Conservation (phyloP, 2,329 filamentous ascomycete species). For the Trichoderma sp. region DNA sequence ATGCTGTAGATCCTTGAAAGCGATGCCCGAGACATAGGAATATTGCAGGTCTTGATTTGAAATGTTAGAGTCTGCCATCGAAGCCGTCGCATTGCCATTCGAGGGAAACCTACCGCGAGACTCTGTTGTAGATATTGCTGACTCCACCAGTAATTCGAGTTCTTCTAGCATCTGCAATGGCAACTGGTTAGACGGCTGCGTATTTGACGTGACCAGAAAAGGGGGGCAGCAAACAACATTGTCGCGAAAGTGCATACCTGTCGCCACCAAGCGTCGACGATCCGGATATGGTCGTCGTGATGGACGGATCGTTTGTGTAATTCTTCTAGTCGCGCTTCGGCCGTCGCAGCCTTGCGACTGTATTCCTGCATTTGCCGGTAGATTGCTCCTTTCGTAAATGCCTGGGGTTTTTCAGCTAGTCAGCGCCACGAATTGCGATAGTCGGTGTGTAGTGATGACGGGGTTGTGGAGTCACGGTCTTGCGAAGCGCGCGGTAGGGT, state of each 20-base stretch:
- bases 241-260: conserved; percentile 63
- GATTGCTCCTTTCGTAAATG: conserved; percentile 81
- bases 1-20: conserved; percentile 65
- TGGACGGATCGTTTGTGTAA: conserved; percentile 75
- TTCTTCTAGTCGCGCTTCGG: conserved; percentile 80
- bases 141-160: conserved; percentile 60
- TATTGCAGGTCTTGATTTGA: too few relatives aligned
- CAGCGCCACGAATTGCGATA: conserved; percentile 21
- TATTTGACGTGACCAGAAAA: background rate
- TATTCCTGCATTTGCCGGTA: conserved; percentile 97
- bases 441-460: conserved; percentile 24
- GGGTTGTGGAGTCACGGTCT: conserved; percentile 23
- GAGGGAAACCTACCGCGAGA: conserved; percentile 25
- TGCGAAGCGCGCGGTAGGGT: conserved; percentile 27
- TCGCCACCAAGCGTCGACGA: conserved; percentile 90
- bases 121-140: conserved; percentile 42
- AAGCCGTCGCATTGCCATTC: background rate
- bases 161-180: conserved; percentile 61
- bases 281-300: conserved; percentile 89
- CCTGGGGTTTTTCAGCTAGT: conserved; percentile 35
- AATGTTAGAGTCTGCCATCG: background rate
- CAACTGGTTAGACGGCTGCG: conserved; percentile 1
- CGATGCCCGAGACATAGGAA: conserved; percentile 59
- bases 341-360: conserved; percentile 81
- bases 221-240: too few relatives aligned